A percentile compares a stretch with the other conserved stretches of the same genome.
Evolutionary conservation across 2,329 filamentous ascomycete genomes (phyloP).

Genomic region (Trichoderma simmonsii): DNA sequence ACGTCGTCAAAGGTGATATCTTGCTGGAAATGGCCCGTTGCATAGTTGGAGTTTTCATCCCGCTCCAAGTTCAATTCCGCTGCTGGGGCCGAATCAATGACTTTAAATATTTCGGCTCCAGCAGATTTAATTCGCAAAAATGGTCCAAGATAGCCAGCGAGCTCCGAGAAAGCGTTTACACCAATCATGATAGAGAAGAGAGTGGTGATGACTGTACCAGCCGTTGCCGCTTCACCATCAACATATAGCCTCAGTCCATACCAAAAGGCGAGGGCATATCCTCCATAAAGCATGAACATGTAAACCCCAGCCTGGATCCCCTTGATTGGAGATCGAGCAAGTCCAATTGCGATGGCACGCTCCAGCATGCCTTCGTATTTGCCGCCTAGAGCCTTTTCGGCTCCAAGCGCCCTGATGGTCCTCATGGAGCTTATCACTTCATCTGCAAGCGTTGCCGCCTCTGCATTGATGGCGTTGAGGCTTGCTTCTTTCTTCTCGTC

Average conservation of each 20-base stretch:
- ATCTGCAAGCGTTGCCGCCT: not conserved
- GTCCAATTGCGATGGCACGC: not conserved
- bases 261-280: not conserved
- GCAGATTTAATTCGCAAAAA: not conserved
- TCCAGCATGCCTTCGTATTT: not conserved
- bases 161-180: not conserved
- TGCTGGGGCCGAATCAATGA: not conserved
- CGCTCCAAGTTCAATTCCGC: too few species aligned
- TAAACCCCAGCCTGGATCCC: not conserved
- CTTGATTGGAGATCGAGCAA: not conserved
- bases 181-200: constrained; percentile 5
- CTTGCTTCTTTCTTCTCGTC: not conserved
- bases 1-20: not conserved
- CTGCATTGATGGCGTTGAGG: not conserved
- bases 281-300: not conserved
- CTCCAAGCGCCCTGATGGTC: not conserved
- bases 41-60: not conserved
- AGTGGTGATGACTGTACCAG: not conserved
- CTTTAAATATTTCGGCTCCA: not conserved
- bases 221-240: not conserved
- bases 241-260: not conserved
- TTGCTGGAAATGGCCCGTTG: not conserved
- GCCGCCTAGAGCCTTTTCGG: not conserved
- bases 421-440: not conserved
- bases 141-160: not conserved